Percentiles rank a stretch among this genome's conserved stretches.
phyloP scores from a whole-genome alignment of 257 asterid genomes.

The Scutellaria minor region DNA sequence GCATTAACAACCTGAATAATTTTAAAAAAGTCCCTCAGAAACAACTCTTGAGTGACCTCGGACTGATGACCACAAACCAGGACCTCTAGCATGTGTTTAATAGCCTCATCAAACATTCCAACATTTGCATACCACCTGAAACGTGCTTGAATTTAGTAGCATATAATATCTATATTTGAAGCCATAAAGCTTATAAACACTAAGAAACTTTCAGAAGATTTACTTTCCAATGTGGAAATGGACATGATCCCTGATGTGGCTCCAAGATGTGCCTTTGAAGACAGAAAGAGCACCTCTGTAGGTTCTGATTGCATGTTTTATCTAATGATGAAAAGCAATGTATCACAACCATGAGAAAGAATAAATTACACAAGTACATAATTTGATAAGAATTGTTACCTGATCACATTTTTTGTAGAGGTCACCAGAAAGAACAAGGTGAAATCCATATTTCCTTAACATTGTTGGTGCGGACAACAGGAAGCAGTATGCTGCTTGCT shows the following conservation, averaged over 20 bases:
- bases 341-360: conserved; percentile 31
- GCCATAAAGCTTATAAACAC: neutral
- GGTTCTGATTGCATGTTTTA: conserved; percentile 96
- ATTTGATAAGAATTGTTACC: conserved; percentile 51
- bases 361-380: conserved; percentile 19
- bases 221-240: conserved; percentile 98
- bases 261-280: conserved; percentile 87
- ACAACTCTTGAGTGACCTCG: conserved; percentile 81
- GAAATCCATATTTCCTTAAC: conserved; percentile 95
- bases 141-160: conserved; percentile 41
- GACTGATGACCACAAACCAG: conserved; percentile 93
- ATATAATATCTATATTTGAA: conserved; percentile 18
- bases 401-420: conserved; percentile 95
- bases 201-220: conserved; percentile 37
- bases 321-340: conserved; percentile 50
- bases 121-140: conserved; percentile 95
- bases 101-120: conserved; percentile 90
- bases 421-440: conserved; percentile 97
- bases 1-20: conserved; percentile 70
- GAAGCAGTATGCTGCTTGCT: conserved; percentile 98
- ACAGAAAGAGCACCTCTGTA: conserved; percentile 87
- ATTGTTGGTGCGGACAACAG: conserved; percentile 79
- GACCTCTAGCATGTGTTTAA: conserved; percentile 82
- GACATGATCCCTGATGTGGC: conserved; percentile 92
- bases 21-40: conserved; percentile 81